Evolutionary conservation across 2,329 filamentous ascomycete species (phyloP).

Genomic region (Penicillium sp.): DNA sequence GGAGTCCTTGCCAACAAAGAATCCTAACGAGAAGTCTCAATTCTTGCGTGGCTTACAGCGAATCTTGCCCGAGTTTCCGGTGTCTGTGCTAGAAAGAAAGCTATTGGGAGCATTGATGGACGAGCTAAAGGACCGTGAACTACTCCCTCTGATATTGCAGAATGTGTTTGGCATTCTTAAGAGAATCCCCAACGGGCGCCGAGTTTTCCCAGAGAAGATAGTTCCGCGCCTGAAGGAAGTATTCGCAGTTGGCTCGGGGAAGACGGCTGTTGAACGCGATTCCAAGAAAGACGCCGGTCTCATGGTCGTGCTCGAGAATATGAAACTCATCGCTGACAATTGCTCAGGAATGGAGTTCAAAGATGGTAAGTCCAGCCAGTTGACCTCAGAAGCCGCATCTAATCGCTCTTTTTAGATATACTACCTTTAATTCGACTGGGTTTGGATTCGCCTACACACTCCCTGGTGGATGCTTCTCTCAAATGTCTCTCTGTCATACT

Average conservation of each 20-base stretch:
- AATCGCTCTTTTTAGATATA: slow-evolving; percentile 59
- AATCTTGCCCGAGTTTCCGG: slow-evolving; percentile 87
- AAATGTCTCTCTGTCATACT: slow-evolving; percentile 74
- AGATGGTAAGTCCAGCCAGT: slow-evolving; percentile 59
- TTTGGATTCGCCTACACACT: slow-evolving; percentile 83
- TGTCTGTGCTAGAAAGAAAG: slow-evolving; percentile 91
- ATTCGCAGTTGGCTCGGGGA: slow-evolving; percentile 59
- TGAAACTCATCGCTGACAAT: slow-evolving; percentile 70
- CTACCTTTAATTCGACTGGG: slow-evolving; percentile 79
- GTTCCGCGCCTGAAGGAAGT: slow-evolving; percentile 80
- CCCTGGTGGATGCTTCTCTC: slow-evolving; percentile 80
- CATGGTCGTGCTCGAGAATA: slow-evolving; percentile 85
- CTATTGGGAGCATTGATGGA: slow-evolving; percentile 83
- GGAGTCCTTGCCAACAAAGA: slow-evolving; percentile 87
- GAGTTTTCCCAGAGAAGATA: slow-evolving; percentile 78
- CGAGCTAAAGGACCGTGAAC: slow-evolving; percentile 86
- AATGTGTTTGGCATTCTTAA: slow-evolving; percentile 89
- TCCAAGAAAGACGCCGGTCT: slow-evolving; percentile 80
- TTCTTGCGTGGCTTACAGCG: slow-evolving; percentile 86
- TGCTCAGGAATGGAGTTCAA: slow-evolving; percentile 91
- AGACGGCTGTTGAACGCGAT: slow-evolving; percentile 65
- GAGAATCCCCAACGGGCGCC: slow-evolving; percentile 69
- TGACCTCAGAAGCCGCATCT: slow-evolving; percentile 12
- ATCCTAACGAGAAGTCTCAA: slow-evolving; percentile 79
- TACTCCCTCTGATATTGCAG: slow-evolving; percentile 78